These are phyloP conservation scores for carrot (Daucus carota) DNA, from an alignment of 129 eudicot genomes.

Conservation along the genomic window DNA sequence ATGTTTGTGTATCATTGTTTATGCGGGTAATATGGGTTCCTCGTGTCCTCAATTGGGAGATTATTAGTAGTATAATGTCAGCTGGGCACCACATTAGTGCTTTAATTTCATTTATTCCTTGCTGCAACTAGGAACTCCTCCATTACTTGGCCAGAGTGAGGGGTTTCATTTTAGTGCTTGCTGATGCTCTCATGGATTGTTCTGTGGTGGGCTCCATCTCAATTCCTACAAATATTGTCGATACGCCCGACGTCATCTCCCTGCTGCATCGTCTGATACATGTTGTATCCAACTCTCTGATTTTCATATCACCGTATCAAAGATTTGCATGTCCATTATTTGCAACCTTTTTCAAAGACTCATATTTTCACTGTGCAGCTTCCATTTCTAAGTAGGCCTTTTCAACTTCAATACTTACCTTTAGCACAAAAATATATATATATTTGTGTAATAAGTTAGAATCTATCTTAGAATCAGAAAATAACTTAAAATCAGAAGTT, in stretches of 20 bases:
- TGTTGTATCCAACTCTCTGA: not conserved
- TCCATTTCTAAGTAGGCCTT: not conserved
- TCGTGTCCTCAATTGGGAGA: conserved; percentile 35
- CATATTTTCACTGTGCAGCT: not conserved
- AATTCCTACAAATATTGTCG: not conserved
- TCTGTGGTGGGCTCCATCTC: not conserved
- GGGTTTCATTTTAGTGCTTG: not conserved
- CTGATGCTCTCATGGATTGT: not conserved
- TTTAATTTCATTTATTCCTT: not conserved
- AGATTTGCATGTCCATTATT: conserved; percentile 4
- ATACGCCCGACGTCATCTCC: conserved; percentile 9
- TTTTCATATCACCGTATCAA: not conserved
- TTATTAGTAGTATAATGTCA: conserved; percentile 8
- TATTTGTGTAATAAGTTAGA: no score
- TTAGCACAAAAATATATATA: no score
- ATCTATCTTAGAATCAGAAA: no score
- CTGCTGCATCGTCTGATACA: conserved; percentile 5
- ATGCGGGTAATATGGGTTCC: conserved; percentile 23
- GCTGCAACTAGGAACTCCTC: not conserved
- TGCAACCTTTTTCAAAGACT: not conserved
- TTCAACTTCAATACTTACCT: not conserved
- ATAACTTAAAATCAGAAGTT: no score
- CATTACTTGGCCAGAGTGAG: not conserved
- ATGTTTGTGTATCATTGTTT: no score
- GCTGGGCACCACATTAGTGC: conserved; percentile 3